These are phyloP conservation scores for Przewalskia tangutica DNA, from an alignment of 257 asterid genomes.

Conservation along the genomic window DNA sequence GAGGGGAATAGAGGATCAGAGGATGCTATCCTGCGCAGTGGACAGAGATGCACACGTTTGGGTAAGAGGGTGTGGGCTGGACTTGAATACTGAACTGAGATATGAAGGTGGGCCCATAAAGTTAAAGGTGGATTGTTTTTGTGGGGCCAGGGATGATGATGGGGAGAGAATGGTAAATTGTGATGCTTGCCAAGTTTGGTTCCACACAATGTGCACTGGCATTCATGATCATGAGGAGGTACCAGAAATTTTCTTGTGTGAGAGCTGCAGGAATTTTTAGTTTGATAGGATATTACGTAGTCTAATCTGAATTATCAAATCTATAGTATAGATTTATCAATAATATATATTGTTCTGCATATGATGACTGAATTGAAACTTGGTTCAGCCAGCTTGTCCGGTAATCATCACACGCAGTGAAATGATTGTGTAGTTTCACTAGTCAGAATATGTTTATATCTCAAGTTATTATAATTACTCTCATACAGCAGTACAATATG, in stretches of 20 bases:
- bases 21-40: constrained; percentile 20
- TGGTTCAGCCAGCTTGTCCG: not conserved
- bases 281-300: not conserved
- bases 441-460: not conserved
- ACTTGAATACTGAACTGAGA: constrained; percentile 41
- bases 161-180: constrained; percentile 22
- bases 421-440: not conserved
- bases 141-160: constrained; percentile 18
- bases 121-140: constrained; percentile 9
- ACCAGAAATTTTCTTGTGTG: constrained; percentile 7
- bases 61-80: constrained; percentile 66
- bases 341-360: not conserved
- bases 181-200: constrained; percentile 14
- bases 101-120: constrained; percentile 49
- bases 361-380: not conserved
- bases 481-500: not conserved
- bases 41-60: constrained; percentile 43
- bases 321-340: not conserved
- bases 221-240: constrained; percentile 11
- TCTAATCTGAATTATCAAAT: not conserved
- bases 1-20: constrained; percentile 41
- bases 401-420: not conserved
- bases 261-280: not conserved
- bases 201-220: constrained; percentile 15
- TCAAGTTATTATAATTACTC: not conserved